Evolutionary conservation across 441 rosid genomes (phyloP).

Genomic region (Euphorbia celastroides): DNA sequence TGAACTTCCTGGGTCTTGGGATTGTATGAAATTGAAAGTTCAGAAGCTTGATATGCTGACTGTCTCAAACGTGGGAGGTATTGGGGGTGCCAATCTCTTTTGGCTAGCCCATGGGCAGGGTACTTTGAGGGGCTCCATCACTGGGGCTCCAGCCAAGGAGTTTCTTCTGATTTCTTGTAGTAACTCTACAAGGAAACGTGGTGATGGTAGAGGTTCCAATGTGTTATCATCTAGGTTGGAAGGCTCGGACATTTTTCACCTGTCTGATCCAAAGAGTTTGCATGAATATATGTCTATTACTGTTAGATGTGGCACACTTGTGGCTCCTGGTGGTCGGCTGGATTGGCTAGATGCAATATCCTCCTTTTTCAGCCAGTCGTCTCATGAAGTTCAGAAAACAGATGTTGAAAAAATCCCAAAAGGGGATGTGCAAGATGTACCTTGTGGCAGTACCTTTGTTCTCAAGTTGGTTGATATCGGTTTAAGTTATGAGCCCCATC

Average conservation of each 20-base stretch:
- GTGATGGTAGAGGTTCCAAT: constrained; percentile 96
- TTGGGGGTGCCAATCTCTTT: constrained; percentile 52
- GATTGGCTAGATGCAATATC: constrained; percentile 80
- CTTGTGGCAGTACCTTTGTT: constrained; percentile 50
- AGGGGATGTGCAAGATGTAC: constrained; percentile 26
- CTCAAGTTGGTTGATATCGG: constrained; percentile 85
- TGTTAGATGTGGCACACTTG: constrained; percentile 74
- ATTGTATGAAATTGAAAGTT: constrained; percentile 53
- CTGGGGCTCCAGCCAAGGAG: constrained; percentile 51
- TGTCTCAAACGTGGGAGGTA: constrained; percentile 76
- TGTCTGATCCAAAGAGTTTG: constrained; percentile 56
- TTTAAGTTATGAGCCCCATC: constrained; percentile 82
- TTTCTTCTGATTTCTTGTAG: constrained; percentile 81
- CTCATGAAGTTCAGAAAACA: constrained; percentile 31
- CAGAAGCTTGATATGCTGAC: constrained; percentile 56
- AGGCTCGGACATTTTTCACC: constrained; percentile 74
- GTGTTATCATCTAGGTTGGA: constrained; percentile 76
- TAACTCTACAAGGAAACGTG: constrained; percentile 82
- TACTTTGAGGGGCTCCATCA: constrained; percentile 64
- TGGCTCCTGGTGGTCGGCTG: constrained; percentile 88
- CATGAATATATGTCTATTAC: constrained; percentile 53
- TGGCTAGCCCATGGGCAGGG: constrained; percentile 93
- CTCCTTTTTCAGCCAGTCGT: constrained; percentile 65
- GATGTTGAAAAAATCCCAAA: constrained; percentile 32
- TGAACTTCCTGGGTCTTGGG: constrained; percentile 95